Percentiles rank a stretch among this genome's conserved stretches.
phyloP scores from a whole-genome alignment of 129 eudicot genomes.

The Saussurea involucrata region DNA sequence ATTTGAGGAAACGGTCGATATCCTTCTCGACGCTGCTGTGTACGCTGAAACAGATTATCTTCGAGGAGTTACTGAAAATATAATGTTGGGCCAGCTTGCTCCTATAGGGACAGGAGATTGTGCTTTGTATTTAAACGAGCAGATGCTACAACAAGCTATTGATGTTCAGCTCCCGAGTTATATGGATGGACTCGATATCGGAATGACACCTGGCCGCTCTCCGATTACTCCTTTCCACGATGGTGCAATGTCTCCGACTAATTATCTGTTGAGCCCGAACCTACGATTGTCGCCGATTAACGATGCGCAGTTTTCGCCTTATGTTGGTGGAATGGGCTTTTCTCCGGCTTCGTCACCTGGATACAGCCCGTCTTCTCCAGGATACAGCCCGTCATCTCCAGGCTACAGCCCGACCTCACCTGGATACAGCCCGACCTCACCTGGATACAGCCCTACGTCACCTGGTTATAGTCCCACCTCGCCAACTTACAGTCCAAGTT shows the following conservation, averaged over 20 bases:
- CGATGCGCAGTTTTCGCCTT: conserved; percentile 89
- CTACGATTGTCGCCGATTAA: conserved; percentile 67
- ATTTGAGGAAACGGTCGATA: conserved; percentile 93
- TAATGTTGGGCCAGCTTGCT: conserved; percentile 96
- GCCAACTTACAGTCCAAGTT: conserved; percentile 89
- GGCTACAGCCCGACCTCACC: conserved; percentile 89
- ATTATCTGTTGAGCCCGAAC: conserved; percentile 75
- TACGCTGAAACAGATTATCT: conserved; percentile 81
- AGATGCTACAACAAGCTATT: conserved; percentile 87
- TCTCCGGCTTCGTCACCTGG: conserved; percentile 86
- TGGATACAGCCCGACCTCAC: conserved; percentile 74
- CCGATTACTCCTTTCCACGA: conserved; percentile 92
- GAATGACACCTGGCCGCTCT: conserved; percentile 93
- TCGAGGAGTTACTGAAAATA: conserved; percentile 91
- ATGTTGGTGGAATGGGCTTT: conserved; percentile 88
- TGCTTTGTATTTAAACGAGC: conserved; percentile 65
- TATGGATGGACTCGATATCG: conserved; percentile 89
- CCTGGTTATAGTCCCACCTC: conserved; percentile 85
- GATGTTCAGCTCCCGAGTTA: conserved; percentile 92
- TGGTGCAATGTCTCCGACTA: conserved; percentile 88
- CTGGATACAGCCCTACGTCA: conserved; percentile 69
- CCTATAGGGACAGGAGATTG: conserved; percentile 99
- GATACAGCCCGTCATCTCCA: conserved; percentile 80
- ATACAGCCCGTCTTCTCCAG: conserved; percentile 77
- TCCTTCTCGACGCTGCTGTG: conserved; percentile 98